Conservation (phyloP, 768 basidiomycete species). For the Fomitopsis pulvina region DNA sequence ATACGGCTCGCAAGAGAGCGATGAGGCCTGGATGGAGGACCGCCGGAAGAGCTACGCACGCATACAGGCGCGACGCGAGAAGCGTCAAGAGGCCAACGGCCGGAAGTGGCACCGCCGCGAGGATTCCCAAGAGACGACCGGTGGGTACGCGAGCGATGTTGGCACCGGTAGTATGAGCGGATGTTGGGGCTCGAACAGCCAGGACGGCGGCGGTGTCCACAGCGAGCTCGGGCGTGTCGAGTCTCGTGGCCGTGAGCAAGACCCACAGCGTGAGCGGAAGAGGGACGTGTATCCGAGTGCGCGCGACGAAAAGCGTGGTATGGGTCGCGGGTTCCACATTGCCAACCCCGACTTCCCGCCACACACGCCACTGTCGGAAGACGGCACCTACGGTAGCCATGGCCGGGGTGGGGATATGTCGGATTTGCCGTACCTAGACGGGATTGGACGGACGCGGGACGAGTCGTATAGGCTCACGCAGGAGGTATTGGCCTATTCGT, state of each 20-base stretch:
- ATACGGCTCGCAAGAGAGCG: conserved; percentile 9
- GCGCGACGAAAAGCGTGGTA: conserved; percentile 5
- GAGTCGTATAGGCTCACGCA: conserved; percentile 5
- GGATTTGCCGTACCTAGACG: conserved; percentile 1
- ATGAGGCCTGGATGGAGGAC: conserved; percentile 32
- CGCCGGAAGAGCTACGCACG: conserved; percentile 28
- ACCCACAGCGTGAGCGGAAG: background rate
- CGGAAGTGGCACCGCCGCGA: conserved; percentile 2
- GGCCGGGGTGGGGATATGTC: conserved; percentile 1
- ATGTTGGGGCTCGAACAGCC: conserved; percentile 12
- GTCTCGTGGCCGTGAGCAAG: background rate
- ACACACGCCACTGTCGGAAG: background rate
- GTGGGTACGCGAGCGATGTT: conserved; percentile 9
- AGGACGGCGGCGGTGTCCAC: conserved; percentile 6
- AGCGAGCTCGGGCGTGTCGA: background rate
- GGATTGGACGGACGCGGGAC: background rate
- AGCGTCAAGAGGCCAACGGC: conserved; percentile 16
- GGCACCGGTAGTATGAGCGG: conserved; percentile 14
- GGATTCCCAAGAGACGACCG: conserved; percentile 8
- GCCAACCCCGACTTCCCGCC: conserved; percentile 16
- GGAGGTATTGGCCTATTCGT: conserved; percentile 4
- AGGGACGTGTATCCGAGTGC: background rate
- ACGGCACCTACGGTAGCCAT: background rate
- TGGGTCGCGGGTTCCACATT: conserved; percentile 10
- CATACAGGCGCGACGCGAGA: conserved; percentile 26